Evolutionary conservation across 768 basidiomycete genomes (phyloP), one percentile per base, ranked within the genome.

Genomic region (Phaffia australis): DNA sequence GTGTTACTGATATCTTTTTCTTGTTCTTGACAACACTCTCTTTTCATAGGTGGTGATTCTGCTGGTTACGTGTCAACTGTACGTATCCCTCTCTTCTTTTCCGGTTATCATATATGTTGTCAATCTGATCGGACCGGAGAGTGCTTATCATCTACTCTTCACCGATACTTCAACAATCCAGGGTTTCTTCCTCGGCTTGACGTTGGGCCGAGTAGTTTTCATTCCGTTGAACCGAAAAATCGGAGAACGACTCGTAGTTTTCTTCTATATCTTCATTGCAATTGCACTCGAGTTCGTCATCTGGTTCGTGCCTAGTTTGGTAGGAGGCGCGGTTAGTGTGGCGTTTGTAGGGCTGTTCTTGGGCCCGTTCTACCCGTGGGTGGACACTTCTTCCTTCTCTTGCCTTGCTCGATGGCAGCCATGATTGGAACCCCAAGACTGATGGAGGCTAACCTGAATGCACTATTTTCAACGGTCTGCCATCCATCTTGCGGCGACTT

Each of bases 301-400:
- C 49, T 89, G 87, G 87, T 79, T 85, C 32, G 81, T 84, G 0
- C 84, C 84, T 27, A 79, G 83, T 6, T 77, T 88, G 19, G 77
- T 87, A 11, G 85, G 82, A 2, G 80, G 82, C 70, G 87, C 82
- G 2, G 78, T 87, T 3, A 82, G 84, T 0, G 80, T 88, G 27
- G 80, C 85, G 1, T 70, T 87, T 56, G 76, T 87, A 19, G 87
- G 87, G 21, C 57, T 87, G 11, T 75, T 87, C 27, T 78, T 89
- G n/a, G 87, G 86, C 0, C 87, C 86, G 2, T 82, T 88, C 77
- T 88, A 85, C 72, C 86, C 85, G 30, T 21, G 35, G 6, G 35
- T 42, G 6, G 35, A 42, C 11, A 4, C 11, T 4, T 11, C 11
- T 11, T 42, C 35, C 11, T 42, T 42, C 11, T 42, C 11, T 11